Evolutionary conservation across 2,329 filamentous ascomycete genomes (phyloP), one percentile per base, ranked within the genome.

Genomic region (Claviceps purpurea): DNA sequence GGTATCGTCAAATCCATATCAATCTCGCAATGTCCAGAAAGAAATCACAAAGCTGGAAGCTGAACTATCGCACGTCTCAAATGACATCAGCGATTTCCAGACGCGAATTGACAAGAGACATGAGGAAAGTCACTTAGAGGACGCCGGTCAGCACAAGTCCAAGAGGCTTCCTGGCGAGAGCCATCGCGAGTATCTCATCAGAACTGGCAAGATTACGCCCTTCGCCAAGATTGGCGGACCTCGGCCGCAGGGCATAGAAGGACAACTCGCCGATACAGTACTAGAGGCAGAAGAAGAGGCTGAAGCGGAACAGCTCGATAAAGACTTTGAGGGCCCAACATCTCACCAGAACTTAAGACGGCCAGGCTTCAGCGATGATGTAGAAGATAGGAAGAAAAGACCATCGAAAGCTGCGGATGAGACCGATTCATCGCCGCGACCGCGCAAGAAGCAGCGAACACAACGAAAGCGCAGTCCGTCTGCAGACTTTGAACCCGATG

Each of bases 161-260:
- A 75, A 76, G 54, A 81, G 79, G 51, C 69, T 91, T 52, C 82
- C 87, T 1, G 87, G 87, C 55, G 93, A 97, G 70, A 89, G 79
- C 24, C 82, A 88, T 55, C 81, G 90, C 49, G 90, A 95, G 47
- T 98, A 87, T 64, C 77, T 98, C 47, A 93, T 98, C 48, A 82
- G 93, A 30, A 98, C 91, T 0, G 93, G 93, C 55, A 97, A 97
- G 69, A 97, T 98, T 59, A 98, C 93, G 0, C 93, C 93, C 0
- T 98, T 98, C 62, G 87, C 89, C 7, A 87, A 84, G 56, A 78
- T 95, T 59, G 81, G 81, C 26, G 76, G 79, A 14, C 75, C 79
- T n/a, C 71, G 82, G 1, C 74, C 74, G 3, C 73, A 79, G 30
- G 80, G 77, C 3, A 74, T 82, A 2, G 75, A 83, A 45, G 84